A percentile compares a stretch with the other conserved stretches of the same genome.
Evolutionary conservation across 2,329 filamentous ascomycete genomes (phyloP).

Genomic region (Ceratocystis variospora): DNA sequence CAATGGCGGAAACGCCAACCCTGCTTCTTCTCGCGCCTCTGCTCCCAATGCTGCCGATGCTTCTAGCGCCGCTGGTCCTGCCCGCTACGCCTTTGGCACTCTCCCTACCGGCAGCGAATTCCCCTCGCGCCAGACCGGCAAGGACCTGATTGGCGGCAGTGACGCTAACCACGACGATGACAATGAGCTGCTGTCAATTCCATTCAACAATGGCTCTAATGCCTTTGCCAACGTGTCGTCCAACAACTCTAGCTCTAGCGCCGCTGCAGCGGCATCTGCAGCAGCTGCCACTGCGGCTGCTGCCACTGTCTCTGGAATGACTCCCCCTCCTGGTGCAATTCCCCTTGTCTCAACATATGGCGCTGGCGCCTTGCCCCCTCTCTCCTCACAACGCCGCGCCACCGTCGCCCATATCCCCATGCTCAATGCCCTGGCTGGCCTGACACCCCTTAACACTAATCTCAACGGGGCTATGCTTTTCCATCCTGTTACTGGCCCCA

Average conservation of each 20-base stretch:
- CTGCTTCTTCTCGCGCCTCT: neutral
- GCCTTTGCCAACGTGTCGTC: constrained; percentile 19
- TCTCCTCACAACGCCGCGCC: constrained; percentile 14
- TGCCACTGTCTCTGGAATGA: constrained; percentile 23
- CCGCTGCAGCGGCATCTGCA: constrained; percentile 27
- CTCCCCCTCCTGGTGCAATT: neutral
- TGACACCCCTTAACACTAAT: constrained; percentile 24
- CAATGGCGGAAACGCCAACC: neutral
- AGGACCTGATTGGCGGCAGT: constrained; percentile 54
- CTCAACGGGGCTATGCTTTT: constrained; percentile 11
- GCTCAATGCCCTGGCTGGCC: constrained; percentile 24
- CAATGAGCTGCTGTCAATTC: constrained; percentile 55
- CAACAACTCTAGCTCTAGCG: constrained; percentile 28
- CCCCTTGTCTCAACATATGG: neutral
- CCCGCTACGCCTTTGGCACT: constrained; percentile 13
- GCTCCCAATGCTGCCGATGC: neutral
- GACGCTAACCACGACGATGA: constrained; percentile 58
- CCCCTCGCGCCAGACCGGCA: constrained; percentile 44
- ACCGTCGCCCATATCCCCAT: constrained; percentile 15
- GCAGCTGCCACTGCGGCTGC: constrained; percentile 24
- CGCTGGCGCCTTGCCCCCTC: neutral
- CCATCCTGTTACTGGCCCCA: constrained; percentile 4
- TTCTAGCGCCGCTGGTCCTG: neutral
- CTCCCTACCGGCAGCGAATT: constrained; percentile 33
- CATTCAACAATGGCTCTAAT: constrained; percentile 23